phyloP scores from a whole-genome alignment of 176 grass and related monocot genomes.

The Carex kokanica region DNA sequence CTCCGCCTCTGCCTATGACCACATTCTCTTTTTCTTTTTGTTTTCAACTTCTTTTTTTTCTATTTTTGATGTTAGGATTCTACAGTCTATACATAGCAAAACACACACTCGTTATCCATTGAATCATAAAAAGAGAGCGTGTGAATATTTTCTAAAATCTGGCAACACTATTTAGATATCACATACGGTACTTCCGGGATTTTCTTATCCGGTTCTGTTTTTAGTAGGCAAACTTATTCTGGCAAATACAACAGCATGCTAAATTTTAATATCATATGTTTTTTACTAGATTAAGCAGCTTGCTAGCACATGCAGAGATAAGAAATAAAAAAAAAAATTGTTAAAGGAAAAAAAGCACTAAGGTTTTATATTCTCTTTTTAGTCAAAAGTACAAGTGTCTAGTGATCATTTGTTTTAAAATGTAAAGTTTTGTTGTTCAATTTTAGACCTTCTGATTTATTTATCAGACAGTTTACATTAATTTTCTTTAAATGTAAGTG shows the following conservation, averaged over 20 bases:
- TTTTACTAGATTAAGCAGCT: neutral
- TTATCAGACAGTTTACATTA: neutral
- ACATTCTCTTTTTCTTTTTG: neutral
- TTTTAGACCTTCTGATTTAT: neutral
- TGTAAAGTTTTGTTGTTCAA: neutral
- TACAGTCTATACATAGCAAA: neutral
- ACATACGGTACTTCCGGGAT: neutral
- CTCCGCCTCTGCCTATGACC: too few species aligned
- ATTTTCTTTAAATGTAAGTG: neutral
- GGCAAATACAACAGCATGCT: neutral
- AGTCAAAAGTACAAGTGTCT: neutral
- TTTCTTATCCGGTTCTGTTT: neutral
- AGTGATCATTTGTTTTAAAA: neutral
- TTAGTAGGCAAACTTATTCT: neutral
- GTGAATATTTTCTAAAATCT: constrained; percentile 1
- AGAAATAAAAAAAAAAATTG: neutral
- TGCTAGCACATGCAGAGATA: neutral
- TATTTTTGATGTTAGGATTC: neutral
- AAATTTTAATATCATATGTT: neutral
- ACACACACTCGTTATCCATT: neutral
- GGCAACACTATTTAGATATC: neutral
- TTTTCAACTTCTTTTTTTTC: neutral
- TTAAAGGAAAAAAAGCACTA: neutral
- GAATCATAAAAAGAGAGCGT: neutral
- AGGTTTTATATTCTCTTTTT: too few species aligned